Base-by-base conservation (phyloP, 2,329 filamentous ascomycete species). In the Allantophomopsis lycopodina region DNA sequence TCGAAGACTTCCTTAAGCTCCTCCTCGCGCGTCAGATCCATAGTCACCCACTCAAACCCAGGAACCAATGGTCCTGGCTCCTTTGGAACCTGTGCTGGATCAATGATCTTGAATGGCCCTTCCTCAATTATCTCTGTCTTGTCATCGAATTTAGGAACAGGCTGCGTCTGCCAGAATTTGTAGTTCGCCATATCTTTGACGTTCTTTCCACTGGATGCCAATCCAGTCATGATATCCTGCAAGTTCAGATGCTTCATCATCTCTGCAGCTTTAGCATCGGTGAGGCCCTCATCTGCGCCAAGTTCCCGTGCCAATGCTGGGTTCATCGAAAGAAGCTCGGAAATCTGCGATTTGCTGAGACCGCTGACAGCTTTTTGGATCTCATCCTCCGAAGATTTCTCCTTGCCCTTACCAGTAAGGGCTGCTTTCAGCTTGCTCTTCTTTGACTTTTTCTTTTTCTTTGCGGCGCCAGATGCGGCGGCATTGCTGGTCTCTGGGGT, bases 121-220 rank as follows among this genome's bases (percentile, higher is more conserved):
- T 96, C 88, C 46, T 77, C 67, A 37, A 77, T 53, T 31, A 62
- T 56, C 46, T 69, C 64, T 43, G 67, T 62, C 38, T 71, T 60
- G 57, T 79, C 66, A 52, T 73, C 79, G 55, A 96, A 94, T 54
- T 79, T 80, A 38, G 84, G 83, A 43, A 98, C 91, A 1, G 91
- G 91, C 60, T 98, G 91, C 36, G 91, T 98, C 60, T 86, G 79
- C 91, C 91, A 98, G 66, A 98, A 98, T 63, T 94, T 95, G 71
- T 96, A 95, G 42, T 80, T 84, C 6, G 81, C 87, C 86, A 95
- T 94, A 56, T 95, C 88, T 66, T 94, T 95, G 51, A 77, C 79
- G 54, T 94, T 94, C 69, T 91, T 93, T 41, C 83, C 83, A 45
- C 75, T 78, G 7, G 84, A 68, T 13, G 87, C 81, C 52, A 84